Evolutionary conservation across 2,329 filamentous ascomycete genomes (phyloP), one percentile per base, ranked within the genome.

Genomic region (Fusarium pseudonygamai): DNA sequence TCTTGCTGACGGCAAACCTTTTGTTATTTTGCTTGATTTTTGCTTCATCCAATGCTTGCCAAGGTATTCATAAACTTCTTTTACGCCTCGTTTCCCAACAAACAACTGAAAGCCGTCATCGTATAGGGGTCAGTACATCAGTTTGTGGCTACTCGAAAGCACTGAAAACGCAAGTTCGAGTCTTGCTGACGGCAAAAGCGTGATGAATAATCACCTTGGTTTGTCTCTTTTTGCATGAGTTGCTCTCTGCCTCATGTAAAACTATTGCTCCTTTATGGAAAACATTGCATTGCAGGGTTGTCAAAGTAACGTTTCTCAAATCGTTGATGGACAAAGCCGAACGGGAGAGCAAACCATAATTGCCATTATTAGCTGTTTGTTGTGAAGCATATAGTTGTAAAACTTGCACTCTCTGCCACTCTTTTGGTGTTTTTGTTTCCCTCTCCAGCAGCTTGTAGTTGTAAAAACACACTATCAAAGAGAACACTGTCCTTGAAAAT

Each of bases 1-100:
- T 79, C 74, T 74, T 71, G 67, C 58, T 71, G 60, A 66, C 70
- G 73, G 73, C 73, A 77, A 64, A 55, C 53, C 58, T 57, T 67
- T 72, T 65, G 39, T 6, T 16, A 18, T 58, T 56, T 62, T 39
- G 36, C 34, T 28, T 20, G 15, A 36, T 34, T 66, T 60, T 28
- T 47, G 30, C 28, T 37, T 47, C 45, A 37, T 20, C 36, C 8
- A 14, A 43, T 37, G 16, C 7, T 50, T 60, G 16, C 18, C 16
- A 6, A 12, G 30, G 22, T 24, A n/a, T 30, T 37, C 24, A 50
- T 20, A 37, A 32, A 49, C 34, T 46, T 57, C 47, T 32, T 63
- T 36, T 46, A n/a, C 55, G 18, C 26, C 22, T 28, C 15, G 13
- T 24, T 26, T 32, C 36, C 26, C 39, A n/a, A 59, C 22, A 32